phyloP scores from a whole-genome alignment of 805 yeast genomes.

The Lipomyces spencermartinsiae region DNA sequence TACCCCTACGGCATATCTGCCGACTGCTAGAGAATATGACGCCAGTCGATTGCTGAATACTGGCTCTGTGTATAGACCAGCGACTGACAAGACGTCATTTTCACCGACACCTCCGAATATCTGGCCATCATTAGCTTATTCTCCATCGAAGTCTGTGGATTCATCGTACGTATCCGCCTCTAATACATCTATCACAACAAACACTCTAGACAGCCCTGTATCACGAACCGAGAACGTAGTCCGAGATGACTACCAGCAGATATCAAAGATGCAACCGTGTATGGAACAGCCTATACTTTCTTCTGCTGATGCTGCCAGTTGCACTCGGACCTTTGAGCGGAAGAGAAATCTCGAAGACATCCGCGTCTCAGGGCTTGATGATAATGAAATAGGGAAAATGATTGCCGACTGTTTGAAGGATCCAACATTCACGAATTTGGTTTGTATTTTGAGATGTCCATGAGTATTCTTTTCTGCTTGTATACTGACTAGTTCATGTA shows the following conservation, averaged over 20 bases:
- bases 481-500: background rate
- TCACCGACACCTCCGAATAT: background rate
- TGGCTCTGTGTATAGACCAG: background rate
- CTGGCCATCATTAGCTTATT: background rate
- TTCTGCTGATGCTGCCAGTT: background rate
- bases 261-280: background rate
- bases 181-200: conserved; percentile 3
- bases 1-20: background rate
- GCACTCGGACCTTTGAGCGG: background rate
- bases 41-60: background rate
- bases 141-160: background rate
- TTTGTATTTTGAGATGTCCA: conserved; percentile 5
- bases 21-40: background rate
- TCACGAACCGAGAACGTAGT: background rate
- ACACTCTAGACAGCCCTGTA: background rate
- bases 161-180: background rate
- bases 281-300: background rate
- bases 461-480: background rate
- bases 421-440: conserved; percentile 22
- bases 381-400: conserved; percentile 6
- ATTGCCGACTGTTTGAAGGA: conserved; percentile 22
- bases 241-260: background rate
- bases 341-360: conserved; percentile 8
- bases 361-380: background rate
- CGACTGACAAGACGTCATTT: background rate